Base-by-base conservation (phyloP, 2,329 filamentous ascomycete genomes). In the Phaeomoniella chlamydospora region DNA sequence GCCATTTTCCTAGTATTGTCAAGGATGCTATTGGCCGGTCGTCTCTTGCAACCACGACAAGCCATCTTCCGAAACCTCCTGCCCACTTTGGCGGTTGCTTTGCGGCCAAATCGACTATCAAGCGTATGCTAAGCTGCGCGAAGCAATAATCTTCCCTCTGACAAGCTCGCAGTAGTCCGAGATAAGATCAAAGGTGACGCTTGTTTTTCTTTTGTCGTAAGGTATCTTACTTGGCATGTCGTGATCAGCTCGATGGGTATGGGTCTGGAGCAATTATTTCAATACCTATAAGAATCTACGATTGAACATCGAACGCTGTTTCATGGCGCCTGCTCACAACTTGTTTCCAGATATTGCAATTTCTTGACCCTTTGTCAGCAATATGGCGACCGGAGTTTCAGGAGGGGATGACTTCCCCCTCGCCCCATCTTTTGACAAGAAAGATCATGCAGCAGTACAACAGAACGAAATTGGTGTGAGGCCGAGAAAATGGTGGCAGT, bases 401-500 rank as follows among this genome's bases (percentile, higher is more conserved):
- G n/a, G n/a, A n/a, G 22, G 6, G 6, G 22, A n/a, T n/a, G 22
- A 26, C n/a, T 26, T n/a, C n/a, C 22, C 22, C 22, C 6, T n/a
- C n/a, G n/a, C 22, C n/a, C 6, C 22, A 6, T 9, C 22, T 26
- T 6, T n/a, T n/a, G 22, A n/a, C n/a, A n/a, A n/a, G n/a, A n/a
- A n/a, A n/a, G n/a, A n/a, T n/a, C n/a, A 26, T 26, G n/a, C 22
- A 6, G 22, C 22, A 9, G 22, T 26, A 6, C 22, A n/a, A 9
- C 22, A n/a, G 6, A 6, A n/a, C n/a, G n/a, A n/a, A 9, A n/a
- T 26, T 6, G 22, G 22, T n/a, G n/a, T 26, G 9, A n/a, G 22
- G 30, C 30, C 18, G 6, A 37, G 31, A 5, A 37, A 31, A 17
- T 45, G 43, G 43, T 45, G 39, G 37, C 29, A 36, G 12, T 18